These are phyloP conservation scores for Thalassiosira livingstoniorum DNA, from an alignment of 352 stramenopile species.

Conservation along the genomic window DNA sequence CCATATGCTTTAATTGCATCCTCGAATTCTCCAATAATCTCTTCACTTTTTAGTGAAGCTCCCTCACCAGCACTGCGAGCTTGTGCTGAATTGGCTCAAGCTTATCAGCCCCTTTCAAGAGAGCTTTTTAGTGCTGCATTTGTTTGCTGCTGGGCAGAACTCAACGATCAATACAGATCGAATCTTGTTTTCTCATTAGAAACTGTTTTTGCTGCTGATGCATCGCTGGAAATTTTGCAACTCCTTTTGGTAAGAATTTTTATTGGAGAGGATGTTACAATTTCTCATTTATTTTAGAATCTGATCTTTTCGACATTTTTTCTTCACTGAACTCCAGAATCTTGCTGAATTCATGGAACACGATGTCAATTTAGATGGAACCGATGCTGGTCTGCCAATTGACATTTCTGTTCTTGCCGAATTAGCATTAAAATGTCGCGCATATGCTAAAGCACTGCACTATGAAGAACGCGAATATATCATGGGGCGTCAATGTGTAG, in stretches of 20 bases:
- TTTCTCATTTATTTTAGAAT: no score
- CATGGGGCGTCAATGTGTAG: constrained; percentile 88
- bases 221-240: constrained; percentile 96
- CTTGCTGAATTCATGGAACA: constrained; percentile 99
- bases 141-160: constrained; percentile 98
- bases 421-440: constrained; percentile 96
- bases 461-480: constrained; percentile 98
- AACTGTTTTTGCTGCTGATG: constrained; percentile 90
- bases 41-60: no score
- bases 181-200: constrained; percentile 94
- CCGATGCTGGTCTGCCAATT: constrained; percentile 95
- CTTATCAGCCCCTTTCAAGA: constrained; percentile 95
- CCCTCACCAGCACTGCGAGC: constrained; percentile 93
- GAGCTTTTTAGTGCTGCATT: constrained; percentile 98
- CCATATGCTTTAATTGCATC: no score
- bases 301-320: no score
- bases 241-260: no score
- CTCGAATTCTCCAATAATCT: no score
- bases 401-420: constrained; percentile 95
- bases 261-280: no score
- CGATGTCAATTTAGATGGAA: constrained; percentile 88
- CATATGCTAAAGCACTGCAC: constrained; percentile 97
- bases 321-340: no score
- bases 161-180: constrained; percentile 93
- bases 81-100: constrained; percentile 90